Percentiles rank a stretch among this genome's conserved stretches.
These are phyloP conservation scores for Peronospora belbahrii DNA, from an alignment of 352 stramenopile species.

Conservation along the genomic window DNA sequence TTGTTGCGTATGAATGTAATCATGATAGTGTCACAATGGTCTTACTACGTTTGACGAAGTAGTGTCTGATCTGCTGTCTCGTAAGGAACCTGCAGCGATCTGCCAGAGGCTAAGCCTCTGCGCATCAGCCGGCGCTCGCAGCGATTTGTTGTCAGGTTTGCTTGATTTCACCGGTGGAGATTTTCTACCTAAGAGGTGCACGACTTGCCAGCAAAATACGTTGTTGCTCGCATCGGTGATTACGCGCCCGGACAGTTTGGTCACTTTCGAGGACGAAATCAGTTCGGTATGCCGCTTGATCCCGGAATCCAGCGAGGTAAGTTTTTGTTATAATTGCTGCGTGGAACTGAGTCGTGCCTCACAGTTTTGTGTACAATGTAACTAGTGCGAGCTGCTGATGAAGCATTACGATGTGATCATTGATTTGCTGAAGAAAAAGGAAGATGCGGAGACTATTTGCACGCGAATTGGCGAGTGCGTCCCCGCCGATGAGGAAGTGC, in stretches of 20 bases:
- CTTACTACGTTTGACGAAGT: constrained; percentile 62
- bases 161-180: constrained; percentile 37
- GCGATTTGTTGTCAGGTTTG: constrained; percentile 23
- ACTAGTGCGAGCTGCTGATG: constrained; percentile 48
- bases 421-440: constrained; percentile 39
- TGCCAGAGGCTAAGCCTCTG: constrained; percentile 53
- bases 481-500: constrained; percentile 4
- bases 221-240: constrained; percentile 47
- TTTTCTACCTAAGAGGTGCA: constrained; percentile 36
- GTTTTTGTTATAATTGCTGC: not conserved
- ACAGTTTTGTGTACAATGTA: not conserved
- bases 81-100: constrained; percentile 55
- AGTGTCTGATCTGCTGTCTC: constrained; percentile 35
- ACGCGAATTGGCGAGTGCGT: constrained; percentile 37
- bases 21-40: constrained; percentile 46
- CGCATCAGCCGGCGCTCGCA: constrained; percentile 6
- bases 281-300: constrained; percentile 51
- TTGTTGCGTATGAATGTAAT: not conserved
- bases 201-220: constrained; percentile 53
- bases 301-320: constrained; percentile 39
- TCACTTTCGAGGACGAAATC: constrained; percentile 40
- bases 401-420: constrained; percentile 45
- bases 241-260: constrained; percentile 34
- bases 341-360: not conserved
- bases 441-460: constrained; percentile 48